These are phyloP conservation scores for Penicillium ochrochloron DNA, from an alignment of 495 filamentous ascomycete genomes.

Conservation along the genomic window DNA sequence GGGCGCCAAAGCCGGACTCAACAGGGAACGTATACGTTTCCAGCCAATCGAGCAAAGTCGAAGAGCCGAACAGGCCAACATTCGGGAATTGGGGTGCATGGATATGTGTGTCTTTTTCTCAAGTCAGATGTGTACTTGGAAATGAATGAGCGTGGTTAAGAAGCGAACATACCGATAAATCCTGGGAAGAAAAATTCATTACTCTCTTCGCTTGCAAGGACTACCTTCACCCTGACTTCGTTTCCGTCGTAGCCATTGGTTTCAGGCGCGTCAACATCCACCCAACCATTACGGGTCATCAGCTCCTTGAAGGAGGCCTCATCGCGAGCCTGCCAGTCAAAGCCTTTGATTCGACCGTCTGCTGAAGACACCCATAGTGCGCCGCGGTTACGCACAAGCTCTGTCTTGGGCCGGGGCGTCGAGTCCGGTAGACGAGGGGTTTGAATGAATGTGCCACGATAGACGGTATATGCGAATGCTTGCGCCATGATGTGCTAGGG, in stretches of 20 bases:
- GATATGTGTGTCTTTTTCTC: slow-evolving; percentile 80
- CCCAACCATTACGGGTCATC: slow-evolving; percentile 52
- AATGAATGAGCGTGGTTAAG: not conserved
- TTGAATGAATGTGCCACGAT: slow-evolving; percentile 53
- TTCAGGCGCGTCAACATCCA: slow-evolving; percentile 14
- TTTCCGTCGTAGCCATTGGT: slow-evolving; percentile 6
- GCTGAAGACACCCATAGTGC: slow-evolving; percentile 66
- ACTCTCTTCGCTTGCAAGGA: slow-evolving; percentile 40
- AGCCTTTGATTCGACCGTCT: slow-evolving; percentile 62
- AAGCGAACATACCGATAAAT: slow-evolving; percentile 69
- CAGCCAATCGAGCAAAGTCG: slow-evolving; percentile 89
- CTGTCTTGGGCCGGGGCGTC: slow-evolving; percentile 22
- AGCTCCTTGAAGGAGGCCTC: slow-evolving; percentile 47
- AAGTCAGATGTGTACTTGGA: slow-evolving; percentile 17
- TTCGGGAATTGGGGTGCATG: slow-evolving; percentile 96
- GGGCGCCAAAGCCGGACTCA: slow-evolving; percentile 67
- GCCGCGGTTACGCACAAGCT: slow-evolving; percentile 51
- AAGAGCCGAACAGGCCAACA: slow-evolving; percentile 84
- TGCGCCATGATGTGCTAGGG: slow-evolving; percentile 16
- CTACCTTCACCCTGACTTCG: slow-evolving; percentile 29
- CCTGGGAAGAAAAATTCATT: slow-evolving; percentile 88
- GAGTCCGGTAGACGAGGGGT: slow-evolving; percentile 35
- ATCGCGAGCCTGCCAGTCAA: slow-evolving; percentile 40
- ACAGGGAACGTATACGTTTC: slow-evolving; percentile 94
- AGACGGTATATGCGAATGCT: slow-evolving; percentile 37